A percentile compares a stretch with the other conserved stretches of the same genome.
phyloP scores from a whole-genome alignment of 768 basidiomycete genomes.

The Naganishia randhawae region DNA sequence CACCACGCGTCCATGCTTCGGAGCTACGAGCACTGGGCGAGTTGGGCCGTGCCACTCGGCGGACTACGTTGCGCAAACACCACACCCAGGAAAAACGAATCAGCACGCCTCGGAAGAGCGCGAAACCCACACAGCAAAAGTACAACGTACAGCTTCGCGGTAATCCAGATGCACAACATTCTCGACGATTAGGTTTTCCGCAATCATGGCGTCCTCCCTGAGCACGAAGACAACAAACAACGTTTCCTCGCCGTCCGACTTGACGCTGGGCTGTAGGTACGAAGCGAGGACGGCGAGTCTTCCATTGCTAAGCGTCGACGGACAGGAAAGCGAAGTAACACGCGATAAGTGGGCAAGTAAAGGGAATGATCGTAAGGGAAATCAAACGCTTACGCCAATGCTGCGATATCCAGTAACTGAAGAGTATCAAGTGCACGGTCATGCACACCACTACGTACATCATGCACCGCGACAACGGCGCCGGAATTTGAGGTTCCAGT shows the following conservation, averaged over 20 bases:
- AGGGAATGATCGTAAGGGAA: no score
- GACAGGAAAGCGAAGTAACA: not conserved
- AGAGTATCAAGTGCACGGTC: not conserved
- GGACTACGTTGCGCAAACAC: not conserved
- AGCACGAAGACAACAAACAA: conserved; percentile 10
- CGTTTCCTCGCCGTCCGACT: not conserved
- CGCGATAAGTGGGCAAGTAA: not conserved
- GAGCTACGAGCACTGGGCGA: conserved; percentile 5
- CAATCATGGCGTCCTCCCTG: conserved; percentile 9
- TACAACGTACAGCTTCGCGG: not conserved
- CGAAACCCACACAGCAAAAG: no score
- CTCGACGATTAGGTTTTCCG: conserved; percentile 6
- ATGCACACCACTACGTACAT: not conserved
- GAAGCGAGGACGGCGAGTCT: conserved; percentile 2
- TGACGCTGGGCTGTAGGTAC: not conserved
- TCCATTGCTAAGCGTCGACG: not conserved
- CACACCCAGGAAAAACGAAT: not conserved
- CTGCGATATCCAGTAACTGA: conserved; percentile 9
- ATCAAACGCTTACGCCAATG: conserved; percentile 4
- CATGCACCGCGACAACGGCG: not conserved
- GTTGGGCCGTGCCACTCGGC: not conserved
- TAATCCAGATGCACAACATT: not conserved
- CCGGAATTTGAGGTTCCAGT: not conserved
- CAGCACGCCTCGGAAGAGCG: not conserved
- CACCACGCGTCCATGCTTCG: conserved; percentile 6